phyloP scores from a whole-genome alignment of 352 stramenopile species.

The Globisporangium uncinulatum region DNA sequence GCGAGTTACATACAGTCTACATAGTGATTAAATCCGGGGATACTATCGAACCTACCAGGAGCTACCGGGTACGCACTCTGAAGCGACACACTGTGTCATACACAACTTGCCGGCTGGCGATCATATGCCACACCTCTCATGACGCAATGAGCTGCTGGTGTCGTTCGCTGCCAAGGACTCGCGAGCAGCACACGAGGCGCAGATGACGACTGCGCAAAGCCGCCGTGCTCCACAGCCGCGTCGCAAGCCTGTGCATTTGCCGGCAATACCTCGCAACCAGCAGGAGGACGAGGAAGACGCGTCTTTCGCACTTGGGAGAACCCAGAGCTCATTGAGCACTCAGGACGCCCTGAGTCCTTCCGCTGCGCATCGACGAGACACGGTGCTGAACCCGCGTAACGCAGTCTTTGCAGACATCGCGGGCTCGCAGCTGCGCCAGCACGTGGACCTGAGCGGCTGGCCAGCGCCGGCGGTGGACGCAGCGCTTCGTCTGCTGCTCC shows the following conservation, averaged over 20 bases:
- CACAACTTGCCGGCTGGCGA: too few relatives aligned
- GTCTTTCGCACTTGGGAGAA: constrained; percentile 1
- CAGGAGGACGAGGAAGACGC: constrained; percentile 10
- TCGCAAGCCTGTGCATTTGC: constrained; percentile 5
- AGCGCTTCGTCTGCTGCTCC: constrained; percentile 25
- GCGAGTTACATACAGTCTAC: too few relatives aligned
- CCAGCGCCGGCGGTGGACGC: constrained; percentile 34
- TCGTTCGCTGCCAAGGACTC: not conserved
- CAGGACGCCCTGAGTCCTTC: not conserved
- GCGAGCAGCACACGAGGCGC: not conserved
- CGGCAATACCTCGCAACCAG: constrained; percentile 8
- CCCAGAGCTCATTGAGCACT: not conserved
- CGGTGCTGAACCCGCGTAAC: constrained; percentile 9
- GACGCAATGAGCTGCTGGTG: not conserved
- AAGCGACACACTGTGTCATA: too few relatives aligned
- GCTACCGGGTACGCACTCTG: too few relatives aligned
- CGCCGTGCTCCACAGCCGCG: not conserved
- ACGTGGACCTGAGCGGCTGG: constrained; percentile 57
- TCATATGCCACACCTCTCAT: not conserved
- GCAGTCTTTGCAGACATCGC: constrained; percentile 15
- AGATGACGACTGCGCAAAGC: constrained; percentile 1
- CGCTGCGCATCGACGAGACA: not conserved
- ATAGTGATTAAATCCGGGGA: too few relatives aligned
- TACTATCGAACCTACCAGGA: too few relatives aligned
- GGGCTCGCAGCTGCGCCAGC: constrained; percentile 21